These are phyloP conservation scores for Agaricus subrufescens DNA, from an alignment of 768 basidiomycete species.

Conservation along the genomic window DNA sequence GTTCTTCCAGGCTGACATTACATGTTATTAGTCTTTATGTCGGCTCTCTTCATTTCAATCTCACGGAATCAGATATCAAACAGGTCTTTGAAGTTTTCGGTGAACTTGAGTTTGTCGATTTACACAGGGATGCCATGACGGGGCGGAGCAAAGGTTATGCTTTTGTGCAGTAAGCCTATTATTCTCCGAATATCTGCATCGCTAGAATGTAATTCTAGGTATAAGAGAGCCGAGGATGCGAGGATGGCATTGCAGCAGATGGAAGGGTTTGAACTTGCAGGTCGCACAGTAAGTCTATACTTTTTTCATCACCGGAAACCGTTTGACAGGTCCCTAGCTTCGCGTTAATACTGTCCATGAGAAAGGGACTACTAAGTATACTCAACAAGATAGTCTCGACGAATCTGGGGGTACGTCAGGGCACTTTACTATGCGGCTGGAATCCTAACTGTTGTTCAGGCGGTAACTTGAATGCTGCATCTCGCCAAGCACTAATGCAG, in stretches of 20 bases:
- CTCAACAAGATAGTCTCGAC: conserved; percentile 77
- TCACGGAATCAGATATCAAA: conserved; percentile 94
- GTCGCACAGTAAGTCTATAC: conserved; percentile 65
- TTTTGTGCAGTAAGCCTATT: conserved; percentile 80
- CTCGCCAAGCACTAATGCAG: conserved; percentile 99
- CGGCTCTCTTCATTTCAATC: conserved; percentile 94
- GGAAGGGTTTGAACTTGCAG: conserved; percentile 98
- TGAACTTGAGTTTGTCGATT: conserved; percentile 96
- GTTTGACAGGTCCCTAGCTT: conserved; percentile 37
- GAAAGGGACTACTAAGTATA: conserved; percentile 74
- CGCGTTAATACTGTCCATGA: conserved; percentile 92
- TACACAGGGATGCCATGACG: conserved; percentile 92
- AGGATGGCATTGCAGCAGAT: conserved; percentile 97
- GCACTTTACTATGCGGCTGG: not conserved
- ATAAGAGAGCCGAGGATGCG: conserved; percentile 88
- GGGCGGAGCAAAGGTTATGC: conserved; percentile 97
- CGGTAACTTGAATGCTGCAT: conserved; percentile 96
- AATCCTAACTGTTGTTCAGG: conserved; percentile 40
- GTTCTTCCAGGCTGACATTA: not conserved
- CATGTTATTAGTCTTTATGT: conserved; percentile 76
- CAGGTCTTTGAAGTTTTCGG: conserved; percentile 99
- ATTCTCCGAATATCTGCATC: not conserved
- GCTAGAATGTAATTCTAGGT: conserved; percentile 37
- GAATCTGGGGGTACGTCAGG: conserved; percentile 72
- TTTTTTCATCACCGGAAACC: conserved; percentile 1